These are phyloP conservation scores for Camptophora hylomeconis DNA, from an alignment of 2,329 filamentous ascomycete species.

Conservation along the genomic window DNA sequence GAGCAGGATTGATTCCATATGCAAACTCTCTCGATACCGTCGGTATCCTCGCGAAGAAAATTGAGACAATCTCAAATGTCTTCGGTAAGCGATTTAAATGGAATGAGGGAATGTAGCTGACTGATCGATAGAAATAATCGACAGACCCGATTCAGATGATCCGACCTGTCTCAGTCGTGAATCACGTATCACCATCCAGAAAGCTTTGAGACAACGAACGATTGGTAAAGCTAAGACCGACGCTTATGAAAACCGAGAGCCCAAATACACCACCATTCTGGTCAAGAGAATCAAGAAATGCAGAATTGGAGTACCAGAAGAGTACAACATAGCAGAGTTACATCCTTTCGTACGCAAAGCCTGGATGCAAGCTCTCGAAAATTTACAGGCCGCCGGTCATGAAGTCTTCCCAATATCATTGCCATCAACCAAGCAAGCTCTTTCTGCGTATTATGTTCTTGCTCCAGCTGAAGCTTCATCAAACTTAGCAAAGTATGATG, in stretches of 20 bases:
- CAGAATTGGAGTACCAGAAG: constrained; percentile 47
- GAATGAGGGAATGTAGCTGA: too few relatives aligned
- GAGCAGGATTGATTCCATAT: constrained; percentile 79
- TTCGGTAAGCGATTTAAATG: constrained; percentile 32
- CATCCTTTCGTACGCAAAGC: constrained; percentile 52
- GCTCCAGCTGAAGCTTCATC: constrained; percentile 91
- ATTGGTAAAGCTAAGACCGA: constrained; percentile 21
- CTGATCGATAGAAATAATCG: constrained; percentile 33
- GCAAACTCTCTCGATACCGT: constrained; percentile 90
- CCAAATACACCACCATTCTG: constrained; percentile 12
- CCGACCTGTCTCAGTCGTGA: constrained; percentile 54
- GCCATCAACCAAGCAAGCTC: constrained; percentile 69
- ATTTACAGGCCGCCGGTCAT: constrained; percentile 53
- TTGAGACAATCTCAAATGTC: constrained; percentile 38
- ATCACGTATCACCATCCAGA: constrained; percentile 33
- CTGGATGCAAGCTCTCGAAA: constrained; percentile 52
- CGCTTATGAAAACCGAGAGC: constrained; percentile 15
- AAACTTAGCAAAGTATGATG: constrained; percentile 93
- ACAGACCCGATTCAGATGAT: constrained; percentile 54
- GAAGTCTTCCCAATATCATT: constrained; percentile 64
- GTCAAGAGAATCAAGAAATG: constrained; percentile 22
- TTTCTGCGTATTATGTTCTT: constrained; percentile 90
- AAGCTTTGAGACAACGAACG: constrained; percentile 2
- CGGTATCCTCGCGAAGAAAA: constrained; percentile 53
- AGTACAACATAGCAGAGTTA: constrained; percentile 84